phyloP scores from a whole-genome alignment of 371 early-diverging fungal species.

The Globomyces sp. region DNA sequence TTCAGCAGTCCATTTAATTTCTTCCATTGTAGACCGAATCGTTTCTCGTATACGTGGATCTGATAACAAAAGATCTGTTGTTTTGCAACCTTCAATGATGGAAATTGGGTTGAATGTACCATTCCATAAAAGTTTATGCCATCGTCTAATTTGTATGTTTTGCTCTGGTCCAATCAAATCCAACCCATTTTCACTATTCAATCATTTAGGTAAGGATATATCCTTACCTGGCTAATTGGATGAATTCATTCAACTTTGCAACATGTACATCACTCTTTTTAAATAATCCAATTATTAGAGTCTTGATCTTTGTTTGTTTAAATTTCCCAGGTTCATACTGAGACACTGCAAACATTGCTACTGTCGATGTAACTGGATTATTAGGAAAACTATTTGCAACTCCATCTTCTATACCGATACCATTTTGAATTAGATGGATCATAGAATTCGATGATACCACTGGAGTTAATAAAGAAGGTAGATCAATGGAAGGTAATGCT shows the following conservation, averaged over 20 bases:
- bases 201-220: constrained; percentile 8
- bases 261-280: neutral
- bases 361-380: constrained; percentile 67
- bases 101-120: constrained; percentile 75
- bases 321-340: constrained; percentile 58
- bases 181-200: neutral
- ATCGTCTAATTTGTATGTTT: constrained; percentile 57
- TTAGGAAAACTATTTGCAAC: constrained; percentile 58
- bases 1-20: constrained; percentile 62
- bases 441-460: constrained; percentile 56
- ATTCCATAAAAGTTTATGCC: constrained; percentile 88
- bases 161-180: too few relatives aligned
- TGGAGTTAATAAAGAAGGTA: constrained; percentile 51
- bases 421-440: constrained; percentile 84
- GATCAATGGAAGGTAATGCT: constrained; percentile 56
- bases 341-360: constrained; percentile 72
- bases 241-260: constrained; percentile 17
- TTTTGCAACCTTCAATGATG: constrained; percentile 62
- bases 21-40: constrained; percentile 57
- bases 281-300: constrained; percentile 40
- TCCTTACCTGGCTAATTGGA: constrained; percentile 41
- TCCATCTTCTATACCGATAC: constrained; percentile 75
- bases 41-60: constrained; percentile 52
- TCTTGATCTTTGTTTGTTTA: constrained; percentile 40
- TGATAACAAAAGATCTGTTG: constrained; percentile 59